Conservation (phyloP, 2,329 filamentous ascomycete species). For the Fusarium sp. region DNA sequence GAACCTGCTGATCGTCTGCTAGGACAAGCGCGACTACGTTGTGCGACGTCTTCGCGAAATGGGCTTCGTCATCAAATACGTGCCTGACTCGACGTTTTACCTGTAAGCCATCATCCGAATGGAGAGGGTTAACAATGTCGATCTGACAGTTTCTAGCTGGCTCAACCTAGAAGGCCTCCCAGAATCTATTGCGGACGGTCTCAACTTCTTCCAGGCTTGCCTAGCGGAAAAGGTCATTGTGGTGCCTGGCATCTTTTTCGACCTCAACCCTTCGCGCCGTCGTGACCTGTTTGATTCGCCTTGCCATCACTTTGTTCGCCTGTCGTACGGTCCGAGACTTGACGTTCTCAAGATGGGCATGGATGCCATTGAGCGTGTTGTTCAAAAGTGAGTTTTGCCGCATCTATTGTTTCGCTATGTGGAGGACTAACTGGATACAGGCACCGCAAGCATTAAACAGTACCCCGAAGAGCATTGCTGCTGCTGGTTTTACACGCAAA, state of each 20-base stretch:
- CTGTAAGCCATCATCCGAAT: conserved; percentile 64
- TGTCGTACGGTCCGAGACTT: conserved; percentile 86
- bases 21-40: conserved; percentile 91
- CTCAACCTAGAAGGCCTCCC: conserved; percentile 74
- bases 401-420: accelerated
- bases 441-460: conserved; percentile 37
- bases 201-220: conserved; percentile 97
- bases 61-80: conserved; percentile 84
- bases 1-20: conserved; percentile 32
- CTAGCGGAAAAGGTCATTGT: conserved; percentile 95
- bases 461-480: background rate
- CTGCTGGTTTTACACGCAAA: background rate
- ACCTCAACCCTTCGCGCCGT: conserved; percentile 88
- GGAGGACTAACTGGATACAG: conserved; percentile 24
- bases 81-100: conserved; percentile 94
- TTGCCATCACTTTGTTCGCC: conserved; percentile 89
- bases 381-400: conserved; percentile 67
- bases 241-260: conserved; percentile 97
- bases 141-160: conserved; percentile 51
- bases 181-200: conserved; percentile 84
- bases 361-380: conserved; percentile 84
- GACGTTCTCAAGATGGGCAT: conserved; percentile 80
- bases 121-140: background rate
- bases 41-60: conserved; percentile 81
- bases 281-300: conserved; percentile 93